Base-by-base conservation (phyloP, 1,284 basidiomycete species). In the Mycosarcoma maydis region DNA sequence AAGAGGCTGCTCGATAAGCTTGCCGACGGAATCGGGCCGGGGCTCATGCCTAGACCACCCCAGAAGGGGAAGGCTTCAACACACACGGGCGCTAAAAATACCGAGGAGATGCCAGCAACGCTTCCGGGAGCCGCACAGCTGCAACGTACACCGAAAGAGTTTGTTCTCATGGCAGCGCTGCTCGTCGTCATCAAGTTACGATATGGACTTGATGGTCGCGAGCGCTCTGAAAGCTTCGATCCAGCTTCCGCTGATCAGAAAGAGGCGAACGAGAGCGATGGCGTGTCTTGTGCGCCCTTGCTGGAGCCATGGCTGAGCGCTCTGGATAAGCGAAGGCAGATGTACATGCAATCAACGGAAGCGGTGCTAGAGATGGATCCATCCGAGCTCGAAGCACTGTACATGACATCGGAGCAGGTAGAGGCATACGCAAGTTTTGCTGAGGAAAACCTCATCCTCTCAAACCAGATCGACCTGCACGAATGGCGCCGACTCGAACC, bases 391-490 rank as follows among this genome's bases (percentile, higher is more conserved):
- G 87, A 86, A 19, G 85, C 86, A 39, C 85, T 86, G 16, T 86
- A 88, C 68, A 82, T 89, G 72, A 83, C 84, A 50, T 85, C 85
- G 11, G 77, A 79, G 17, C 84, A 84, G 77, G 74, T 91, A 47
- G 90, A 92, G 65, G 85, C 85, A 34, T 92, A 91, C 76, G 81
- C 92, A 27, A 82, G 82, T 22, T 89, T 91, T 62, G 89, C 88
- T 71, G 86, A 88, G 76, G 82, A 82, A 23, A 87, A 87, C 6
- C 76, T 92, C 44, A 47, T 73, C 20, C 26, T 66, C 20, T 50
- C 60, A 5, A 65, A 73, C 23, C 57, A 66, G 30, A 57, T 65
- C 9, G 67, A 64, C 24, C 32, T 70, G 32, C 50, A 64, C 22
- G 60, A 59, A 23, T 70, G 67, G 67, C 55, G 67, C 0, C 19